Conservation (phyloP, 2,329 filamentous ascomycete genomes). For the Podosphaera fusca region DNA sequence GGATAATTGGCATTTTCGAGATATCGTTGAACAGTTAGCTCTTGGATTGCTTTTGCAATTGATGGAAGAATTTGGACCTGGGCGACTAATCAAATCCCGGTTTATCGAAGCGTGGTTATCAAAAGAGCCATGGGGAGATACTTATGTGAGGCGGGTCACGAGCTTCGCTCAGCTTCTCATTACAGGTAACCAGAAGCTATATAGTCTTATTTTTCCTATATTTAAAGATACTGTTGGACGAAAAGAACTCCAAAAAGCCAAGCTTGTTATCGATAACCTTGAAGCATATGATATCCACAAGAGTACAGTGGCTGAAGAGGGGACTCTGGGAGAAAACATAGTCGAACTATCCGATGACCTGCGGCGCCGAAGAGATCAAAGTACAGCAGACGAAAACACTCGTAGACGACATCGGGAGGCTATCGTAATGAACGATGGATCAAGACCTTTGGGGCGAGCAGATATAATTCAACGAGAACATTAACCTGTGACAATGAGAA, state of each 20-base stretch:
- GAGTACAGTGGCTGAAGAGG: conserved; percentile 17
- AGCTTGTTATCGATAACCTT: conserved; percentile 10
- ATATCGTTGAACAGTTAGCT: conserved; percentile 35
- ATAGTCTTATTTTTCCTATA: conserved; percentile 24
- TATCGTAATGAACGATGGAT: conserved; percentile 80
- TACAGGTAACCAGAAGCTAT: conserved; percentile 12
- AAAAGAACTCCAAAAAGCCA: conserved; percentile 10
- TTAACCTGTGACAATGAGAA: not conserved
- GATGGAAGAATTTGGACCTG: conserved; percentile 26
- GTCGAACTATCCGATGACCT: not conserved
- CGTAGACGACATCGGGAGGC: conserved; percentile 61
- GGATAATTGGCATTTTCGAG: conserved; percentile 39
- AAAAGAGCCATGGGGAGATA: conserved; percentile 44
- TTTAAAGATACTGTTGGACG: conserved; percentile 11
- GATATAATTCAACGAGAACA: conserved; percentile 47
- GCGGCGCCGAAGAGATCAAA: conserved; percentile 26
- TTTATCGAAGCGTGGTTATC: conserved; percentile 55
- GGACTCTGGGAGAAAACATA: conserved; percentile 14
- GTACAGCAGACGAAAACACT: conserved; percentile 44
- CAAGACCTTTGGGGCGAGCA: conserved; percentile 42
- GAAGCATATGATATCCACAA: conserved; percentile 27
- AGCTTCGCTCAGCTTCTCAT: conserved; percentile 23
- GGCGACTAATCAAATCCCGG: conserved; percentile 34
- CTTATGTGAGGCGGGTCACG: conserved; percentile 26
- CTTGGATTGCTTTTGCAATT: conserved; percentile 34